Evolutionary conservation across 2,329 filamentous ascomycete genomes (phyloP).

Genomic region (Epicoccum nigrum): DNA sequence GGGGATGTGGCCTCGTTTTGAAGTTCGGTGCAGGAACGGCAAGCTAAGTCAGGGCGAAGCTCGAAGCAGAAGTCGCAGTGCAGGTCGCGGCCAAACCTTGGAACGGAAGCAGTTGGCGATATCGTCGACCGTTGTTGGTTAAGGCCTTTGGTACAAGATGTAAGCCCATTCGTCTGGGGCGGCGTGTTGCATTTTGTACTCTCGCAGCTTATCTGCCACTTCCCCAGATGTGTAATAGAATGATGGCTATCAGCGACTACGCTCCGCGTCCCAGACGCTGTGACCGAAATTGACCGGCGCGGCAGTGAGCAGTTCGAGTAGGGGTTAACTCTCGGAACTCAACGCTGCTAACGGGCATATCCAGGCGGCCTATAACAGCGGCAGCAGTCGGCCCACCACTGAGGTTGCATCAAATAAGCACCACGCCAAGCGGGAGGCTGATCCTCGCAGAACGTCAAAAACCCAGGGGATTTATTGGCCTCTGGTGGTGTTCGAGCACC

Average conservation of each 20-base stretch:
- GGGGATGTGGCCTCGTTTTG: constrained; percentile 24
- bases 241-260: constrained; percentile 18
- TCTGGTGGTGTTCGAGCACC: not conserved
- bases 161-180: not conserved
- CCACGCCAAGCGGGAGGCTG: constrained; percentile 15
- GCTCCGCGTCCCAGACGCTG: constrained; percentile 11
- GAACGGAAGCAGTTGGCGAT: constrained; percentile 12
- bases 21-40: constrained; percentile 13
- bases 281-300: constrained; percentile 18
- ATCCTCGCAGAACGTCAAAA: constrained; percentile 2
- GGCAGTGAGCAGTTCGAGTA: constrained; percentile 12
- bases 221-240: constrained; percentile 24
- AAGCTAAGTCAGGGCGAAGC: constrained; percentile 18
- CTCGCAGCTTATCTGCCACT: constrained; percentile 14
- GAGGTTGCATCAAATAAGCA: constrained; percentile 11
- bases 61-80: constrained; percentile 28
- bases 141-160: constrained; percentile 1
- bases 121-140: constrained; percentile 3
- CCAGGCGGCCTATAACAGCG: constrained; percentile 12
- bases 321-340: constrained; percentile 12
- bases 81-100: constrained; percentile 26
- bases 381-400: constrained; percentile 8
- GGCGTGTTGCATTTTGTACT: constrained; percentile 10
- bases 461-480: constrained; percentile 1
- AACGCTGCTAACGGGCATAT: constrained; percentile 10